phyloP scores from a whole-genome alignment of 768 basidiomycete genomes.

The Xerocomellus intermedius region DNA sequence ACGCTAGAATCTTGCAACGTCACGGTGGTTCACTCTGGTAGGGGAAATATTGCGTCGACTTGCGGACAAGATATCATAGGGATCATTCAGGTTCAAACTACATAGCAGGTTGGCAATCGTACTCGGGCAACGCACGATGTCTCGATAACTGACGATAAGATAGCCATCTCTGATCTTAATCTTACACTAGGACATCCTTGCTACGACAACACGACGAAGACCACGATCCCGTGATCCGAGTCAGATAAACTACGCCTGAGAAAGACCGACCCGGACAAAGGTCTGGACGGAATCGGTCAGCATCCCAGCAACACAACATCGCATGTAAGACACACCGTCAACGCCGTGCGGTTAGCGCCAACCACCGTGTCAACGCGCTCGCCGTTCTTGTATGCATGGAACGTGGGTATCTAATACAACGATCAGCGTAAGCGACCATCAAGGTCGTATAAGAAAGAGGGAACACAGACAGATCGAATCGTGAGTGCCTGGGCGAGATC shows the following conservation, averaged over 20 bases:
- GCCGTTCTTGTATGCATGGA: constrained; percentile 7
- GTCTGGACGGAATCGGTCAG: neutral
- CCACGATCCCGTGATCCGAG: neutral
- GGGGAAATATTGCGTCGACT: neutral
- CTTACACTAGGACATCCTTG: neutral
- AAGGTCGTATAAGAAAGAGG: no score
- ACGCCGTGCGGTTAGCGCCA: neutral
- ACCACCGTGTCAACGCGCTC: neutral
- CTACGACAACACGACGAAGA: neutral
- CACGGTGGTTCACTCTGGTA: no score
- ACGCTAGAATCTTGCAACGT: constrained; percentile 28
- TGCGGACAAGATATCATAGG: neutral
- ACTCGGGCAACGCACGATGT: neutral
- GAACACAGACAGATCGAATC: constrained; percentile 49
- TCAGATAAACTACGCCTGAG: neutral
- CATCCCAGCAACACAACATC: neutral
- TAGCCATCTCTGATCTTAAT: neutral
- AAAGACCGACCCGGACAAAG: neutral
- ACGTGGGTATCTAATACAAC: constrained; percentile 17
- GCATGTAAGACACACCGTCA: constrained; percentile 4
- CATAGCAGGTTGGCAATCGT: neutral
- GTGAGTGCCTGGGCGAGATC: constrained; percentile 50
- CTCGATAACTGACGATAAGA: neutral
- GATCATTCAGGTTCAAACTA: neutral
- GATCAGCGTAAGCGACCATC: neutral